A percentile compares a stretch with the other conserved stretches of the same genome.
Conservation (phyloP, 164 flowering plant genomes). For the Vitis amurensis region DNA sequence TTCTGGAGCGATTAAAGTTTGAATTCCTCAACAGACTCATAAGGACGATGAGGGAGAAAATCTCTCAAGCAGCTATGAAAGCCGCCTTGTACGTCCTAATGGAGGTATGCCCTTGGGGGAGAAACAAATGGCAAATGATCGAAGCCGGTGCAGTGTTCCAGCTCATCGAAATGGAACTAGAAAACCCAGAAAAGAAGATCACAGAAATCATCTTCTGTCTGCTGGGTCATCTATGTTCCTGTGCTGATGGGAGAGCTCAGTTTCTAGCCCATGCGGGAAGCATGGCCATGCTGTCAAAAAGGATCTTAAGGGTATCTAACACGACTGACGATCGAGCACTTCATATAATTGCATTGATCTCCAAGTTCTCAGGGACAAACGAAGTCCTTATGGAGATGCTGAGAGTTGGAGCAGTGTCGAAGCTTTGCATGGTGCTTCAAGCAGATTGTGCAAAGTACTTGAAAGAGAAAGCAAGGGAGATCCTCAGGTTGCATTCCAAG, state of each 20-base stretch:
- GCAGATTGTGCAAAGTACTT: conserved; percentile 31
- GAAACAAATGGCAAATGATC: conserved; percentile 44
- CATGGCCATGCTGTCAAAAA: conserved; percentile 43
- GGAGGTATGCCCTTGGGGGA: conserved; percentile 40
- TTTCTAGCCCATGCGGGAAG: conserved; percentile 46
- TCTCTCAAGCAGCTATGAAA: conserved; percentile 30
- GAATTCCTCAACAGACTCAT: conserved; percentile 44
- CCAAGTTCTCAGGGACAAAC: conserved; percentile 31
- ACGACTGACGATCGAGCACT: conserved; percentile 41
- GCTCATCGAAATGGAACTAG: conserved; percentile 58
- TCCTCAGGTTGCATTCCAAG: conserved; percentile 41
- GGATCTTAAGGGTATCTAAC: conserved; percentile 49
- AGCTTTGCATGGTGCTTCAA: conserved; percentile 64
- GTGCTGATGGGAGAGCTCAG: conserved; percentile 54
- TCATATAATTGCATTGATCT: conserved; percentile 23
- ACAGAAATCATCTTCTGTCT: conserved; percentile 41
- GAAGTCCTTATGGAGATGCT: conserved; percentile 56
- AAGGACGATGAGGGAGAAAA: conserved; percentile 19
- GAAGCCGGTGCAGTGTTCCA: conserved; percentile 53
- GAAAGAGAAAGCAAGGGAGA: conserved; percentile 47
- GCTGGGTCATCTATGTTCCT: conserved; percentile 37
- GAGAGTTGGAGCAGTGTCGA: conserved; percentile 51
- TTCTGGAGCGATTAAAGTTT: conserved; percentile 30
- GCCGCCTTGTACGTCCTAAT: conserved; percentile 41
- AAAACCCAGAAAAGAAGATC: conserved; percentile 28